Evolutionary conservation across 1,284 basidiomycete species (phyloP).

Genomic region (Trichosporon ovoides): DNA sequence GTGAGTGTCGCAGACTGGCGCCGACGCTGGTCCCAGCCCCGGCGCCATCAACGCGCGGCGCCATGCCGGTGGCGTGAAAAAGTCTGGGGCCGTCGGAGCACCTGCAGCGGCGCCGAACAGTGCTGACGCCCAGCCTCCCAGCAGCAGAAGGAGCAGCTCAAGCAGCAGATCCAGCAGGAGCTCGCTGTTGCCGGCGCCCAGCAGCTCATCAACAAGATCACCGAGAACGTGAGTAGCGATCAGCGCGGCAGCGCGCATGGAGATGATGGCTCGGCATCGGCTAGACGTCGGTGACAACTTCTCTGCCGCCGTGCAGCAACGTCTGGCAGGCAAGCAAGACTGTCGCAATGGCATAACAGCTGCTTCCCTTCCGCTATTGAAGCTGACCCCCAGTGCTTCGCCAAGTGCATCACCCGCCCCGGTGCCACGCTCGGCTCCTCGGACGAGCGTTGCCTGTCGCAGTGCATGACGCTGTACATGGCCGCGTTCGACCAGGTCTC

Average conservation of each 20-base stretch:
- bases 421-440: slow-evolving; percentile 37
- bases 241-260: not conserved
- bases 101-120: too few species aligned
- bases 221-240: slow-evolving; percentile 44
- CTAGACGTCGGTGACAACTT: not conserved
- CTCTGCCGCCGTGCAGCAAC: not conserved
- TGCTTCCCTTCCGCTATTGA: not conserved
- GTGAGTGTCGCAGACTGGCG: not conserved
- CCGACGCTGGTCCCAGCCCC: too few species aligned
- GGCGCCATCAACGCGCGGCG: too few species aligned
- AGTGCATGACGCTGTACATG: slow-evolving; percentile 49
- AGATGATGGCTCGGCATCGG: too few species aligned
- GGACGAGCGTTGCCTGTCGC: slow-evolving; percentile 47
- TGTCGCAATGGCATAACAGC: too few species aligned
- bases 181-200: slow-evolving; percentile 48
- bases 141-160: slow-evolving; percentile 48
- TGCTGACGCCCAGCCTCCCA: slow-evolving; percentile 37
- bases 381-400: slow-evolving; percentile 42
- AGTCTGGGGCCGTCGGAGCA: not conserved
- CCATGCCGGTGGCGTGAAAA: not conserved
- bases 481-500: slow-evolving; percentile 49
- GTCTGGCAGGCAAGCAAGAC: not conserved
- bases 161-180: slow-evolving; percentile 48
- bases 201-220: slow-evolving; percentile 50
- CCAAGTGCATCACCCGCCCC: slow-evolving; percentile 46